phyloP scores from a whole-genome alignment of 1,139 yeast genomes.

The Pneumocystis oryctolagi region DNA sequence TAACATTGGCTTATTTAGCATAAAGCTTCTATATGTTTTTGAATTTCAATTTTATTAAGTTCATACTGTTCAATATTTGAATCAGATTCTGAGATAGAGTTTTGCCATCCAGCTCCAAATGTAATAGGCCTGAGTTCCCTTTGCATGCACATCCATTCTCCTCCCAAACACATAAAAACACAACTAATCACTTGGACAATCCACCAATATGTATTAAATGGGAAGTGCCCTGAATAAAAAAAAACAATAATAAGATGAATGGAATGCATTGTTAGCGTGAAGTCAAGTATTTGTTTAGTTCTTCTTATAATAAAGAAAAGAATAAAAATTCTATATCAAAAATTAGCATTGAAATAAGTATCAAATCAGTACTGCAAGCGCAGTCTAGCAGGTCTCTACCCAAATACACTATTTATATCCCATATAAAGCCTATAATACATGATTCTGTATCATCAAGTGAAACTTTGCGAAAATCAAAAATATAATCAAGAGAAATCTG shows the following conservation, averaged over 20 bases:
- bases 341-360: not conserved
- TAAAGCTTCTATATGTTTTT: not conserved
- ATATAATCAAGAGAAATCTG: not conserved
- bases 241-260: slow-evolving; percentile 5
- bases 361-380: not conserved
- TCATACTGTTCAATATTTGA: not conserved
- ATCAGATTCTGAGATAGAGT: not conserved
- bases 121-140: slow-evolving; percentile 7
- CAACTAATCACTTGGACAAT: slow-evolving; percentile 4
- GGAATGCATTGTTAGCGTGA: slow-evolving; percentile 9
- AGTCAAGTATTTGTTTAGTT: slow-evolving; percentile 11
- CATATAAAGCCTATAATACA: not conserved
- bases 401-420: not conserved
- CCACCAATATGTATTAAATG: slow-evolving; percentile 9
- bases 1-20: not conserved
- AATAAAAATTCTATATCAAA: slow-evolving; percentile 2
- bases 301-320: slow-evolving; percentile 5
- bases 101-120: slow-evolving; percentile 3
- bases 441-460: not conserved
- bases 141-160: slow-evolving; percentile 11
- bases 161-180: slow-evolving; percentile 8
- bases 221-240: slow-evolving; percentile 5
- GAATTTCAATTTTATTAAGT: slow-evolving; percentile 6
- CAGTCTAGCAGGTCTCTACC: not conserved
- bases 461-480: not conserved